These are phyloP conservation scores for Pleurotus giganteus DNA, from an alignment of 768 basidiomycete genomes.

Conservation along the genomic window DNA sequence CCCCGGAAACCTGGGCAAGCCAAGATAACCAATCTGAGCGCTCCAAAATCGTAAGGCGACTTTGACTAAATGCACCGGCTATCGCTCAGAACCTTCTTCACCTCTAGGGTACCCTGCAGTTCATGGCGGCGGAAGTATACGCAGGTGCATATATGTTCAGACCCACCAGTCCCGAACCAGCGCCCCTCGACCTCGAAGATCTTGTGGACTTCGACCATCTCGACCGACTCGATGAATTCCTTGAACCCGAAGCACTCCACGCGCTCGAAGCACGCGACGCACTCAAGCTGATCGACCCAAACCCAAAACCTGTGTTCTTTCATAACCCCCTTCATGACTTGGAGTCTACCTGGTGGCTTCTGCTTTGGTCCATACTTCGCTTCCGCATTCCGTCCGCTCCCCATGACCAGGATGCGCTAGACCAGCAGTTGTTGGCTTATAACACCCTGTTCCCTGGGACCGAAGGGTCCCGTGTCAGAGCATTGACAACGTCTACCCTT, in stretches of 20 bases:
- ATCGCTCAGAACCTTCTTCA: not conserved
- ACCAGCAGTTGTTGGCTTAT: not conserved
- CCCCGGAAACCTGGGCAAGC: not conserved
- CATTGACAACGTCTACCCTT: too few relatives aligned
- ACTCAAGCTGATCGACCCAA: too few relatives aligned
- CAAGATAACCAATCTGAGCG: not conserved
- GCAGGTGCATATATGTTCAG: not conserved
- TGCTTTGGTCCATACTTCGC: not conserved
- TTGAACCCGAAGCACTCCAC: too few relatives aligned
- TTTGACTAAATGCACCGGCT: not conserved
- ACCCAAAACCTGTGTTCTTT: not conserved
- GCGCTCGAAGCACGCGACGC: too few relatives aligned
- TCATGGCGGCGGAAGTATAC: not conserved
- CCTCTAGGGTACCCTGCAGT: not conserved
- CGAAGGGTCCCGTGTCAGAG: too few relatives aligned
- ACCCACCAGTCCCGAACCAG: too few relatives aligned
- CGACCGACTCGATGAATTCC: too few relatives aligned
- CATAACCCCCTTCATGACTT: slow-evolving; percentile 1
- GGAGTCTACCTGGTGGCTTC: slow-evolving; percentile 3
- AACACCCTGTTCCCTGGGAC: not conserved
- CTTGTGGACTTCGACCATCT: too few relatives aligned
- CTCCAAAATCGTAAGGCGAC: not conserved
- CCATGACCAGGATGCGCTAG: not conserved
- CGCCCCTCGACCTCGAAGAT: too few relatives aligned
- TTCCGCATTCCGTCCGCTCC: too few relatives aligned